phyloP scores from a whole-genome alignment of 345 rosid species.

The Durio zibethinus region DNA sequence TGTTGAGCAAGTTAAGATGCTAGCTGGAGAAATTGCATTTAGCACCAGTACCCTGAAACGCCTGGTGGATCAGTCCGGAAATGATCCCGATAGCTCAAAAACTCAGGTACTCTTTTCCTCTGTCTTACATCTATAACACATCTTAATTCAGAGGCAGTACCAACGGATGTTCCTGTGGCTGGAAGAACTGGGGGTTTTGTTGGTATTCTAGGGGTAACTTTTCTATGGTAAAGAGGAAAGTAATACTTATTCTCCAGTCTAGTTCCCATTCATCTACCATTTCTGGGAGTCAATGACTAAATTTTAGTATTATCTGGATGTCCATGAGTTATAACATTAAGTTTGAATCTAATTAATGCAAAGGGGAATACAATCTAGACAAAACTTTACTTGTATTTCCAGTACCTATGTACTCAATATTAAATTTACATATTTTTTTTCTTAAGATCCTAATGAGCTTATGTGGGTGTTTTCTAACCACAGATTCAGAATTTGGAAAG shows the following conservation, averaged over 20 bases:
- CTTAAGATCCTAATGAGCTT: not conserved
- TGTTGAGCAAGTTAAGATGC: conserved; percentile 98
- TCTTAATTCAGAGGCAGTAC: not conserved
- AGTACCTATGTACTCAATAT: not conserved
- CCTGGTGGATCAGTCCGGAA: conserved; percentile 75
- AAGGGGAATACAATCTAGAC: not conserved
- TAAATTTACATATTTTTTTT: not conserved
- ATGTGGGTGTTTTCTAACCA: conserved; percentile 18
- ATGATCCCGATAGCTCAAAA: conserved; percentile 85
- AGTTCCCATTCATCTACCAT: no score
- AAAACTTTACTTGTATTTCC: not conserved
- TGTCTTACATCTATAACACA: not conserved
- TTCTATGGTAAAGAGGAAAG: not conserved
- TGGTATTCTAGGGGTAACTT: not conserved
- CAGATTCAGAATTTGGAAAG: conserved; percentile 81
- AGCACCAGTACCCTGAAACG: conserved; percentile 94
- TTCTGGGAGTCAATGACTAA: no score
- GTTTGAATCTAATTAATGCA: not conserved
- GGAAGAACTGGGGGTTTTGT: not conserved
- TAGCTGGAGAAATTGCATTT: conserved; percentile 97
- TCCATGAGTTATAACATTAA: not conserved
- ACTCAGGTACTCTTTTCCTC: conserved; percentile 48
- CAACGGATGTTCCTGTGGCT: conserved; percentile 4
- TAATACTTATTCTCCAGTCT: not conserved
- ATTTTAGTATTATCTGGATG: not conserved